phyloP scores from a whole-genome alignment of 176 grass and related monocot genomes.

The Secale cereale region DNA sequence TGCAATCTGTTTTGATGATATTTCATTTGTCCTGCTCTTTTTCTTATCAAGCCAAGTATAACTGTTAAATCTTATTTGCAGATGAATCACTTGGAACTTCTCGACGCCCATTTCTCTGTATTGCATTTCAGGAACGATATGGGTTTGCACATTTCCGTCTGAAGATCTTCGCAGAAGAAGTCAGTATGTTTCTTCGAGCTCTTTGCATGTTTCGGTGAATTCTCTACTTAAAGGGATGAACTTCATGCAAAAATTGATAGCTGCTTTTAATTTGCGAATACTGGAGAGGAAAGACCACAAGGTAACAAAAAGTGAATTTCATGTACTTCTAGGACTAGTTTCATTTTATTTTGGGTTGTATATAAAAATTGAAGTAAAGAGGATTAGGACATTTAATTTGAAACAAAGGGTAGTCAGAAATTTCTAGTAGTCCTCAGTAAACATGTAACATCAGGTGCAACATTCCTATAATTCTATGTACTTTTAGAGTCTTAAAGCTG shows the following conservation, averaged over 20 bases:
- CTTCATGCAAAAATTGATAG: background rate
- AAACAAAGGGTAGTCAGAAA: background rate
- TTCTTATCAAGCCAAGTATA: background rate
- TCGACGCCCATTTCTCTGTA: background rate
- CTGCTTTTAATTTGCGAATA: background rate
- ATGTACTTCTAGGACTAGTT: background rate
- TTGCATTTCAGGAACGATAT: background rate
- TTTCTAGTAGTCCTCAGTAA: background rate
- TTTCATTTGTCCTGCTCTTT: background rate
- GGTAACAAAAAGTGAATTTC: constrained; percentile 5
- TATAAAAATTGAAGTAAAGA: no score
- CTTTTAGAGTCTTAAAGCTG: background rate
- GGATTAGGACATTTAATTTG: background rate
- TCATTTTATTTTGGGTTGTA: background rate
- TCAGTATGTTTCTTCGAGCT: constrained; percentile 1
- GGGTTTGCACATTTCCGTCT: background rate
- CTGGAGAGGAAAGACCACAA: background rate
- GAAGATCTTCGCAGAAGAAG: background rate
- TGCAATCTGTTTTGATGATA: background rate
- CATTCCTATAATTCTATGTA: background rate
- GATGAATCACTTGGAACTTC: constrained; percentile 1
- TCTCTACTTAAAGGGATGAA: background rate
- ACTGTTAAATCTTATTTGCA: background rate
- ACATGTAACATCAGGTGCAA: background rate
- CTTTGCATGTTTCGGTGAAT: constrained; percentile 3